Evolutionary conservation across 139 green algal genomes (phyloP).

Genomic region (Picochlorum sp.): DNA sequence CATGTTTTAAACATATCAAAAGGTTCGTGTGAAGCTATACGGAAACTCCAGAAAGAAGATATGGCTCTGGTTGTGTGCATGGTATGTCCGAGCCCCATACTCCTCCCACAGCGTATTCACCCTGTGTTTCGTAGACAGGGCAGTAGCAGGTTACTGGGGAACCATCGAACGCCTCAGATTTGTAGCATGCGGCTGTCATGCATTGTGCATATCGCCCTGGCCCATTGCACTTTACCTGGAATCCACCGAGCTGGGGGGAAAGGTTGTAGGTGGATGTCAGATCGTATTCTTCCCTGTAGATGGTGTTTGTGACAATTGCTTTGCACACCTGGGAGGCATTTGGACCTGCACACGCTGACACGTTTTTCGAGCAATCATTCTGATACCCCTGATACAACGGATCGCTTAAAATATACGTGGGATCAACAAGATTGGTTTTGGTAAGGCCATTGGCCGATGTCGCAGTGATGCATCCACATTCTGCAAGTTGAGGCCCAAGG

Average conservation of each 20-base stretch:
- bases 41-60: too few species aligned
- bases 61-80: too few species aligned
- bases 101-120: too few species aligned
- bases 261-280: neutral
- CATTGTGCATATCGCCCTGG: constrained; percentile 14
- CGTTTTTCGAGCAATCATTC: neutral
- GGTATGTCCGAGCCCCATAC: too few species aligned
- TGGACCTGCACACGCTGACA: neutral
- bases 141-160: constrained; percentile 15
- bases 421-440: constrained; percentile 4
- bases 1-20: too few species aligned
- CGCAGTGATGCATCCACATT: constrained; percentile 10
- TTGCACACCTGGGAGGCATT: constrained; percentile 3
- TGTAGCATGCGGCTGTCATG: constrained; percentile 16
- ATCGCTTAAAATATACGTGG: constrained; percentile 7
- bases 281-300: constrained; percentile 4
- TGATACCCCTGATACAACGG: neutral
- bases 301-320: constrained; percentile 6
- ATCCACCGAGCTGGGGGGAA: constrained; percentile 1
- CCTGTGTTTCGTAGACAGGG: constrained; percentile 1
- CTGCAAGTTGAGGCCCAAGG: constrained; percentile 3
- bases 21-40: too few species aligned
- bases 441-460: constrained; percentile 8
- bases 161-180: constrained; percentile 7
- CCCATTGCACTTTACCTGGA: constrained; percentile 3